Conservation (phyloP, 2,329 filamentous ascomycete species). For the Lomentospora prolificans region DNA sequence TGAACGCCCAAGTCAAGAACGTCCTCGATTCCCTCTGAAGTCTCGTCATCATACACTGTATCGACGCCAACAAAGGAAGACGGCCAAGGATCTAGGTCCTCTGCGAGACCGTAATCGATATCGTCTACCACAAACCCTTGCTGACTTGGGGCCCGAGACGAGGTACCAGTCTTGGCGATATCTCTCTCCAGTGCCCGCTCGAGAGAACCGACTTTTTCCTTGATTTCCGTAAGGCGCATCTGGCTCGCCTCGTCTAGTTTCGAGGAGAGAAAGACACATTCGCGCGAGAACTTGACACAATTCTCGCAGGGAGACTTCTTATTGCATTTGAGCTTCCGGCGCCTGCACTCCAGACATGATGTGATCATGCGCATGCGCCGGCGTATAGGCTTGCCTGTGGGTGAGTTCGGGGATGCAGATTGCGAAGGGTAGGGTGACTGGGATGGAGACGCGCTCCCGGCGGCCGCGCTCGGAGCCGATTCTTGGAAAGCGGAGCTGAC, state of each 20-base stretch:
- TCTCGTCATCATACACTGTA: slow-evolving; percentile 56
- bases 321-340: slow-evolving; percentile 71
- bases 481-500: slow-evolving; percentile 1
- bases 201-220: slow-evolving; percentile 65
- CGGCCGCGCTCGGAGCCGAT: neutral
- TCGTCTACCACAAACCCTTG: slow-evolving; percentile 36
- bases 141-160: slow-evolving; percentile 19
- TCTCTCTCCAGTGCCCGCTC: slow-evolving; percentile 62
- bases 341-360: slow-evolving; percentile 61
- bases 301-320: slow-evolving; percentile 63
- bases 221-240: slow-evolving; percentile 63
- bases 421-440: neutral
- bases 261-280: slow-evolving; percentile 55
- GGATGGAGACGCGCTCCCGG: neutral
- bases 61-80: slow-evolving; percentile 55
- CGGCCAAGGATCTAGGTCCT: slow-evolving; percentile 49
- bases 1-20: slow-evolving; percentile 62
- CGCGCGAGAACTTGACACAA: slow-evolving; percentile 43
- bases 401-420: neutral
- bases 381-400: slow-evolving; percentile 30
- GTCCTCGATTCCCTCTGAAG: slow-evolving; percentile 41
- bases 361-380: slow-evolving; percentile 57
- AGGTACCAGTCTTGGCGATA: slow-evolving; percentile 39
- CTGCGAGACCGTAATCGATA: slow-evolving; percentile 47
- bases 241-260: slow-evolving; percentile 61